phyloP scores from a whole-genome alignment of 2,329 filamentous ascomycete genomes.

The Pezizomycotina sp. region DNA sequence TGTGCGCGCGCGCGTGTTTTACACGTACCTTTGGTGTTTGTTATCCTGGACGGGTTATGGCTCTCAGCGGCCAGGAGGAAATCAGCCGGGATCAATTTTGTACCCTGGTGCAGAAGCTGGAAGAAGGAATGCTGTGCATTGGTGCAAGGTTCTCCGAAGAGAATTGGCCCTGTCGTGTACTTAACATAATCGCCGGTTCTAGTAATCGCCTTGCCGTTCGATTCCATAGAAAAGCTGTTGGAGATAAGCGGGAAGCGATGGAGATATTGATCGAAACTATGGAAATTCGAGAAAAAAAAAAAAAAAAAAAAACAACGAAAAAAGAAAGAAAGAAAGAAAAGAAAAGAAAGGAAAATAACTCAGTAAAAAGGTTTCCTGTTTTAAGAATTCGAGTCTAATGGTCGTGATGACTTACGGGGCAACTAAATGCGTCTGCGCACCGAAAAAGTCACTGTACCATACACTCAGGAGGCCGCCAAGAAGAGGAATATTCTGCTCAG shows the following conservation, averaged over 20 bases:
- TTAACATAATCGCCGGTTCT: conserved; percentile 76
- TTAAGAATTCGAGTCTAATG: not conserved
- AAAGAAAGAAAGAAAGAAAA: conserved; percentile 8
- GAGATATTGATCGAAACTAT: conserved; percentile 91
- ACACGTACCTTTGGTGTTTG: conserved; percentile 63
- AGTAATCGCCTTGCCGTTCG: conserved; percentile 93
- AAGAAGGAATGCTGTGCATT: conserved; percentile 99
- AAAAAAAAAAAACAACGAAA: conserved; percentile 17
- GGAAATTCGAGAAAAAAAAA: conserved; percentile 14
- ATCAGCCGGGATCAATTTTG: conserved; percentile 94
- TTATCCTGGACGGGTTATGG: conserved; percentile 90
- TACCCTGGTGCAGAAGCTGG: conserved; percentile 97
- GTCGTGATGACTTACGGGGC: conserved; percentile 51
- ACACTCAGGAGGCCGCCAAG: conserved; percentile 86
- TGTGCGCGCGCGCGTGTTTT: not conserved
- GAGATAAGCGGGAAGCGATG: conserved; percentile 98
- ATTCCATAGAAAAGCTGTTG: conserved; percentile 98
- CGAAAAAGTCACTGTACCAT: conserved; percentile 98
- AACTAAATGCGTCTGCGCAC: conserved; percentile 91
- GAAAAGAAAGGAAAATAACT: conserved; percentile 5
- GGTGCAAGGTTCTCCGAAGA: conserved; percentile 96
- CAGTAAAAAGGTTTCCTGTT: no score
- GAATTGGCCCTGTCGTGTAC: conserved; percentile 89
- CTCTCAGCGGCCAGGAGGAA: conserved; percentile 94
- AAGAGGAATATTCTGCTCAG: conserved; percentile 88